Base-by-base conservation (phyloP, 306 rosid species). In the Clitoria ternatea region DNA sequence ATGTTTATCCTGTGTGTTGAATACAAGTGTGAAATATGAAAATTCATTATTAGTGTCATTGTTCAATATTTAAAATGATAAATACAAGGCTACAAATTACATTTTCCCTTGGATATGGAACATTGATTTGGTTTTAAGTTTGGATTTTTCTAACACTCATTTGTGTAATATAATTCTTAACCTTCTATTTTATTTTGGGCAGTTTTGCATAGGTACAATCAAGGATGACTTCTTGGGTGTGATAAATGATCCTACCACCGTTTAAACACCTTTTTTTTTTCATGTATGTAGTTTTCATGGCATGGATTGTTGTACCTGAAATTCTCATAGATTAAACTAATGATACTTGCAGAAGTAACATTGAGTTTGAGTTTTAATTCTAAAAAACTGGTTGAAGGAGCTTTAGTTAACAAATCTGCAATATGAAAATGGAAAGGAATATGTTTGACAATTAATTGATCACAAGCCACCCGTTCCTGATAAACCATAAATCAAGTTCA, bases 181-280 rank as follows among this genome's bases (percentile, higher is more conserved):
- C 24, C 3, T 18, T 12, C 20, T 47, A 4, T 47, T 5, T 12
- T 11, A n/a, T 22, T 7, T 53, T 64, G 24, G 77, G 84, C 92
- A 92, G 98, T 94, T 94, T 72, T 94, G 98, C 85, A 94, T 94
- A 72, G 97, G 97, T 62, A 94, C 97, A 59, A 94, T 94, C 63
- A 94, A 91, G 63, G 98, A 94, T 78, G 98, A 94, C 79, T 94
- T 94, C 85, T 83, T 94, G 86, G 98, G 98, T 47, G 98, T 94
- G 68, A 94, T 94, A 82, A 91, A 94, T 45, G 98, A 94, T 49
- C 97, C 96, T 44, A 44, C 92, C 1, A 76, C 89, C 12, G 77
- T 80, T 26, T 90, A 85, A 74, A 48, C 17, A 13, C 78, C 9
- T 66, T 43, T 61, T 30, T 45, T 64, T 1, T 9, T 12, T 17